Evolutionary conservation across 164 flowering plant species (phyloP).

Genomic region (Umbilicus rupestris): DNA sequence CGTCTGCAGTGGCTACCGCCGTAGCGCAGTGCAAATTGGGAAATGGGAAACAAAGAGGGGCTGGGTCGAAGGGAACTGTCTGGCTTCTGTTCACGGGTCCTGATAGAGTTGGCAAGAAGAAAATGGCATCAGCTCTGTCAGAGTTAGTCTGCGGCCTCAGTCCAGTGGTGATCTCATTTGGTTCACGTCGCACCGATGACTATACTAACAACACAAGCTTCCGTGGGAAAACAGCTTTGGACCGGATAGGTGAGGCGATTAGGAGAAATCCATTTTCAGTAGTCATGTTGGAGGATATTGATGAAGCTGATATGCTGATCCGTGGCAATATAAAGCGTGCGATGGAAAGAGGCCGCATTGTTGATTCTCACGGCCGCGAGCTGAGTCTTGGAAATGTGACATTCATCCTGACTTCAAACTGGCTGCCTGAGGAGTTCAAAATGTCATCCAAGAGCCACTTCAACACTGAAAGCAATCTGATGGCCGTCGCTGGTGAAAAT

Average conservation of each 20-base stretch:
- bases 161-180: slow-evolving; percentile 51
- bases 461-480: slow-evolving; percentile 40
- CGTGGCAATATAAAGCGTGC: slow-evolving; percentile 72
- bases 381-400: slow-evolving; percentile 63
- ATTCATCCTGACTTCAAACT: slow-evolving; percentile 66
- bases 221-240: slow-evolving; percentile 81
- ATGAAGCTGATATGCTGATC: slow-evolving; percentile 60
- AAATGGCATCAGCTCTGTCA: slow-evolving; percentile 74
- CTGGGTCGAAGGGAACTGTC: slow-evolving; percentile 53
- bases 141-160: slow-evolving; percentile 41
- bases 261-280: slow-evolving; percentile 72
- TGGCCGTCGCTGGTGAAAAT: slow-evolving; percentile 23
- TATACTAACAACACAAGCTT: slow-evolving; percentile 29
- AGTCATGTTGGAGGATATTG: slow-evolving; percentile 67
- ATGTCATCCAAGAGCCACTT: slow-evolving; percentile 13
- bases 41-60: slow-evolving; percentile 38
- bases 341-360: slow-evolving; percentile 67
- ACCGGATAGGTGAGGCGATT: slow-evolving; percentile 72
- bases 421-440: slow-evolving; percentile 39
- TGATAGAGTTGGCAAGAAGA: slow-evolving; percentile 77
- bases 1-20: slow-evolving; percentile 57
- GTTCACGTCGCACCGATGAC: slow-evolving; percentile 39
- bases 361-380: slow-evolving; percentile 92
- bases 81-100: slow-evolving; percentile 87
- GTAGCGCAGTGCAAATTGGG: slow-evolving; percentile 57